Evolutionary conservation across 352 stramenopile species (phyloP).

Genomic region (Pythium aphanidermatum): DNA sequence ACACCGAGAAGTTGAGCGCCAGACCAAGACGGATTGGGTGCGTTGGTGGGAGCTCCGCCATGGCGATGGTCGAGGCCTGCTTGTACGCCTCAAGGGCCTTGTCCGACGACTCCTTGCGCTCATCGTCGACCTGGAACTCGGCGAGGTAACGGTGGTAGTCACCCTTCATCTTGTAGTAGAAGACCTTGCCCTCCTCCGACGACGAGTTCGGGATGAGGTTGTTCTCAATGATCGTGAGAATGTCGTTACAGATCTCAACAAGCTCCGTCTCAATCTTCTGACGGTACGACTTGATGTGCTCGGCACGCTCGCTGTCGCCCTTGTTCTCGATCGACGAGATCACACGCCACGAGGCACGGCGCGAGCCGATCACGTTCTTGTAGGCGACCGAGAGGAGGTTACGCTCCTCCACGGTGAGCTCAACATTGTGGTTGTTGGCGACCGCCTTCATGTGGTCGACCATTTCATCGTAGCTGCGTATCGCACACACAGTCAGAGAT

Average conservation of each 20-base stretch:
- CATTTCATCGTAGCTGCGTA: constrained; percentile 86
- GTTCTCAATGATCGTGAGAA: constrained; percentile 97
- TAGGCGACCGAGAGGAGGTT: constrained; percentile 95
- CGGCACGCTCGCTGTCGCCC: constrained; percentile 89
- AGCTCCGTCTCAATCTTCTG: constrained; percentile 95
- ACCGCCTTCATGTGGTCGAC: constrained; percentile 98
- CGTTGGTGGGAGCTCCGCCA: constrained; percentile 95
- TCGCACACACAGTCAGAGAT: neutral
- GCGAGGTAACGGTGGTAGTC: constrained; percentile 99
- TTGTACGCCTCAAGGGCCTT: constrained; percentile 77
- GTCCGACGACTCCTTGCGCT: constrained; percentile 92
- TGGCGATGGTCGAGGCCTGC: constrained; percentile 87
- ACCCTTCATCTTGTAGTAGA: constrained; percentile 99
- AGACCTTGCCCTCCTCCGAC: constrained; percentile 98
- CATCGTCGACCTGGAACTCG: constrained; percentile 97
- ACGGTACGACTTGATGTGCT: constrained; percentile 93
- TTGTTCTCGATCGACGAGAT: constrained; percentile 99
- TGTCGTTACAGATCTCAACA: constrained; percentile 97
- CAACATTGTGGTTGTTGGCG: constrained; percentile 91
- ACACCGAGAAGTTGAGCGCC: constrained; percentile 99
- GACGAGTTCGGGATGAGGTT: constrained; percentile 97
- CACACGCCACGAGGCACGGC: constrained; percentile 97
- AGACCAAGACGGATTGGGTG: constrained; percentile 98
- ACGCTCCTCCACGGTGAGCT: constrained; percentile 98
- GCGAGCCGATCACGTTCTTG: constrained; percentile 98